These are phyloP conservation scores for Paxillus involutus DNA, from an alignment of 768 basidiomycete species.

Conservation along the genomic window DNA sequence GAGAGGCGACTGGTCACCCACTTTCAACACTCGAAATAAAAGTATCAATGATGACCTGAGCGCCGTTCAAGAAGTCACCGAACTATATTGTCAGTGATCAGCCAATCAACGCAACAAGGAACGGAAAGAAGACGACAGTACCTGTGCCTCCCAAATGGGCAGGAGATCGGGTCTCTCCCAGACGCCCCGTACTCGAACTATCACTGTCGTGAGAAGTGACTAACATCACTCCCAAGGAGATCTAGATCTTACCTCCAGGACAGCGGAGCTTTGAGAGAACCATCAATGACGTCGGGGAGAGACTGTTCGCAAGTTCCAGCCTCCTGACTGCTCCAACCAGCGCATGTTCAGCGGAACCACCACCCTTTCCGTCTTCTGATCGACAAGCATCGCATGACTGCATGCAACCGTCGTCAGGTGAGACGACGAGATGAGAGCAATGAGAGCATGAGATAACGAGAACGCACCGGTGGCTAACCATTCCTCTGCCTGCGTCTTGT, in stretches of 20 bases:
- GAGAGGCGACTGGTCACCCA: conserved; percentile 33
- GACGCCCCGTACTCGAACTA: conserved; percentile 91
- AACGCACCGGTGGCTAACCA: conserved; percentile 73
- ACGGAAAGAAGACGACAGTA: conserved; percentile 20
- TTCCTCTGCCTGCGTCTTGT: conserved; percentile 90
- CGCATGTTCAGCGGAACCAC: conserved; percentile 77
- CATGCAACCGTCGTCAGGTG: background rate
- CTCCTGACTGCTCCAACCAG: conserved; percentile 55
- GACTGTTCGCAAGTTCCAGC: conserved; percentile 89
- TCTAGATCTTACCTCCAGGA: conserved; percentile 69
- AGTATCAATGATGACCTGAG: conserved; percentile 85
- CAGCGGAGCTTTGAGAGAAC: conserved; percentile 66
- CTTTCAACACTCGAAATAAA: conserved; percentile 85
- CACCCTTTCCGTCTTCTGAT: conserved; percentile 80
- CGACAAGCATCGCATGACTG: conserved; percentile 88
- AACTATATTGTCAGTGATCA: conserved; percentile 47
- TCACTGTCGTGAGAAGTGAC: background rate
- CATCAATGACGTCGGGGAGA: background rate
- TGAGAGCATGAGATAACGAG: background rate
- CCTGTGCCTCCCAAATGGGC: conserved; percentile 93
- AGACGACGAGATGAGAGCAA: background rate
- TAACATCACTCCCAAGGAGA: background rate
- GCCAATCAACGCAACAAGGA: background rate
- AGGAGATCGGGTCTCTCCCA: conserved; percentile 84
- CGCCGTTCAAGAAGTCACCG: conserved; percentile 93